A percentile compares a stretch with the other conserved stretches of the same genome.
phyloP scores from a whole-genome alignment of 345 rosid genomes.

The Corchorus capsularis region DNA sequence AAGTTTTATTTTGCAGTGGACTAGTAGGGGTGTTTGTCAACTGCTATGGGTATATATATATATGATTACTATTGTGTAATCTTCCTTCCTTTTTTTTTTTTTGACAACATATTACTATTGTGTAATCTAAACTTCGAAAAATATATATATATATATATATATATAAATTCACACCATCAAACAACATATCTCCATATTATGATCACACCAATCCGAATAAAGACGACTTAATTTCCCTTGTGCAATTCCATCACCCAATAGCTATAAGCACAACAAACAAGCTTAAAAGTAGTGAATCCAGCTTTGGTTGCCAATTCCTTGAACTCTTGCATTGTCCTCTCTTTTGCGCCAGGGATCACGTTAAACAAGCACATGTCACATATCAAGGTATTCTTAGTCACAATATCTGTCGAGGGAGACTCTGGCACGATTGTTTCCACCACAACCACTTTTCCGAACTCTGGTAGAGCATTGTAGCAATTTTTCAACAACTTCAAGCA shows the following conservation, averaged over 20 bases:
- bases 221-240: not conserved
- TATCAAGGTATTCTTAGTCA: slow-evolving; percentile 10
- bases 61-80: no score
- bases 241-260: slow-evolving; percentile 34
- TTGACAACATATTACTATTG: no score
- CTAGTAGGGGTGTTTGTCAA: no score
- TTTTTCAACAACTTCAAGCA: slow-evolving; percentile 41
- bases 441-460: slow-evolving; percentile 33
- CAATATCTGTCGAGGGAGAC: slow-evolving; percentile 15
- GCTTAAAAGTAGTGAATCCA: slow-evolving; percentile 22
- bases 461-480: slow-evolving; percentile 32
- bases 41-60: no score
- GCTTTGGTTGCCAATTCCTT: slow-evolving; percentile 30
- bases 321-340: slow-evolving; percentile 31
- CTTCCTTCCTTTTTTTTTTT: no score
- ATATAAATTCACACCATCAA: no score
- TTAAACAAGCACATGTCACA: slow-evolving; percentile 25
- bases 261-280: slow-evolving; percentile 25
- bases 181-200: no score
- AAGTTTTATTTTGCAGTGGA: no score
- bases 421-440: slow-evolving; percentile 30
- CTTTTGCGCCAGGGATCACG: slow-evolving; percentile 32
- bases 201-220: no score
- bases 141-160: no score
- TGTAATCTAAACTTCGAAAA: no score